Evolutionary conservation across 352 stramenopile genomes (phyloP).

Genomic region (Phytopythium chamaehyphon): DNA sequence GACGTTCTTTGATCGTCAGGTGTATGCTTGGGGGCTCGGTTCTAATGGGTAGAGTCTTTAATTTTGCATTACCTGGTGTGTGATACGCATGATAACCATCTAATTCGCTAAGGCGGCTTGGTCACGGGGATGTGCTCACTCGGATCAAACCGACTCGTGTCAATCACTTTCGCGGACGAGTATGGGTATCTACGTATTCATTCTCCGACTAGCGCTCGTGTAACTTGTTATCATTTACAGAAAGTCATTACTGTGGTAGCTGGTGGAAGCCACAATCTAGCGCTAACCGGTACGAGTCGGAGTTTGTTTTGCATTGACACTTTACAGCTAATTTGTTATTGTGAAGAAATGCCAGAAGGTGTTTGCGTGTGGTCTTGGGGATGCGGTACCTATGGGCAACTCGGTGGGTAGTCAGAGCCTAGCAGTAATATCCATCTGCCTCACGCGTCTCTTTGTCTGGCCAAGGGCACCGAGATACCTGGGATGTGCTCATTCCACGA

Average conservation of each 20-base stretch:
- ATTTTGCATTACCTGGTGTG: too few species aligned
- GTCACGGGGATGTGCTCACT: conserved; percentile 54
- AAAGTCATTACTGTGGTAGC: conserved; percentile 62
- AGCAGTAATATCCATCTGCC: neutral
- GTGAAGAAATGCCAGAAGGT: conserved; percentile 46
- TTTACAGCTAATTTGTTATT: too few species aligned
- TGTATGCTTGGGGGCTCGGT: conserved; percentile 76
- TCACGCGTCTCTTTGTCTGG: neutral
- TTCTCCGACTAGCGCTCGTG: neutral
- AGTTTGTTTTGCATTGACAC: too few species aligned
- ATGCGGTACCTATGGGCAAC: conserved; percentile 50
- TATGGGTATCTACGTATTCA: conserved; percentile 17
- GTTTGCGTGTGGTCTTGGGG: conserved; percentile 77
- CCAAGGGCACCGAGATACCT: conserved; percentile 69
- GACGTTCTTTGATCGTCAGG: conserved; percentile 62
- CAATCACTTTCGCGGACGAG: conserved; percentile 61
- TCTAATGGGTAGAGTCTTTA: conserved; percentile 44
- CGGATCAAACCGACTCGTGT: conserved; percentile 60
- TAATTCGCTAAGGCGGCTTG: conserved; percentile 63
- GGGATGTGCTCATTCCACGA: conserved; percentile 50
- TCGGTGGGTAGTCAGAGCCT: conserved; percentile 29
- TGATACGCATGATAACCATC: too few species aligned
- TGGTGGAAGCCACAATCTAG: conserved; percentile 64
- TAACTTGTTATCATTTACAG: conserved; percentile 19
- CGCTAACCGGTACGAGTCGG: conserved; percentile 39